Conservation (phyloP, 1,284 basidiomycete genomes). For the Tilletia setariae region DNA sequence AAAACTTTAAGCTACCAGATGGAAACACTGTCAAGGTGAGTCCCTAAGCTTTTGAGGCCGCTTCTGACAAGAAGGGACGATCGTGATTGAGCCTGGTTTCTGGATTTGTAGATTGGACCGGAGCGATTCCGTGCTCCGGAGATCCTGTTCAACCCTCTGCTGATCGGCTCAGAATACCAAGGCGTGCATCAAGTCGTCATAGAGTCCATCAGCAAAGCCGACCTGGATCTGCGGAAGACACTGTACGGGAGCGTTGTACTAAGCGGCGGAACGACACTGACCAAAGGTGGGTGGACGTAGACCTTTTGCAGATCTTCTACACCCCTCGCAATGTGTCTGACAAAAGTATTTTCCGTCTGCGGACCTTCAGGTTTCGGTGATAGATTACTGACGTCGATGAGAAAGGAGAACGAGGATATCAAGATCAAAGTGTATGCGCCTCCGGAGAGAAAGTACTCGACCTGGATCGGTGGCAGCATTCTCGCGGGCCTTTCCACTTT, state of each 20-base stretch:
- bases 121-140: conserved; percentile 97
- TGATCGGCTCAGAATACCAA: conserved; percentile 92
- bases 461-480: conserved; percentile 86
- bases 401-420: conserved; percentile 93
- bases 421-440: conserved; percentile 99
- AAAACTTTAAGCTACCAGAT: conserved; percentile 92
- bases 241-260: conserved; percentile 95
- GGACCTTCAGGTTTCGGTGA: conserved; percentile 69
- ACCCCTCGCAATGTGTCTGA: not conserved
- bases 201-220: conserved; percentile 60
- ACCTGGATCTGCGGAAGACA: conserved; percentile 82
- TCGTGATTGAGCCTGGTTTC: too few relatives aligned
- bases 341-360: too few relatives aligned
- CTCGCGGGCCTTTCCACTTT: conserved; percentile 92
- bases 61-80: too few relatives aligned
- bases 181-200: conserved; percentile 84
- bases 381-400: conserved; percentile 88
- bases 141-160: conserved; percentile 94
- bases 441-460: conserved; percentile 99
- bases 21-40: conserved; percentile 85
- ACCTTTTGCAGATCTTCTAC: not conserved
- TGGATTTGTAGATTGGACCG: conserved; percentile 69
- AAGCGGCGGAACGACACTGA: conserved; percentile 83
- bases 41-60: too few relatives aligned
- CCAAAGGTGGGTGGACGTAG: conserved; percentile 28